Evolutionary conservation across 441 rosid genomes (phyloP).

Genomic region (Pelargonium myrrhifolium): DNA sequence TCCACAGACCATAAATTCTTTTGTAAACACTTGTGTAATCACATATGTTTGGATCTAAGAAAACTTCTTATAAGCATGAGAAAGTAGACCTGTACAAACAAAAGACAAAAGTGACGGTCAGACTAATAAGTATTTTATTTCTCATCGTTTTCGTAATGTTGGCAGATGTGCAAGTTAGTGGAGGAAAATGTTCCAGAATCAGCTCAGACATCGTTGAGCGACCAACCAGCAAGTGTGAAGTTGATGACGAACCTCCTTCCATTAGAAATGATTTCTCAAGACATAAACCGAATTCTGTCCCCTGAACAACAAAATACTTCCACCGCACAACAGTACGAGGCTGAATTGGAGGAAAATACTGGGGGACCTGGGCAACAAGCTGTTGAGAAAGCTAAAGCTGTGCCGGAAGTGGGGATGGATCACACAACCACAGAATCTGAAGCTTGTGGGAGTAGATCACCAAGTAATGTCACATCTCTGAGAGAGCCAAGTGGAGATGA

Average conservation of each 20-base stretch:
- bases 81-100: neutral
- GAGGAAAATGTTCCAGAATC: conserved; percentile 46
- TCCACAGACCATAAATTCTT: conserved; percentile 16
- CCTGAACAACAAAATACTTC: conserved; percentile 15
- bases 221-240: conserved; percentile 36
- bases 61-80: neutral
- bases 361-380: conserved; percentile 15
- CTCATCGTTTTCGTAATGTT: conserved; percentile 10
- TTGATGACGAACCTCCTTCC: conserved; percentile 45
- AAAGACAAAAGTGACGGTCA: neutral
- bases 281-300: conserved; percentile 41
- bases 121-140: conserved; percentile 4
- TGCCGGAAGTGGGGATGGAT: conserved; percentile 15
- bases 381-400: conserved; percentile 8
- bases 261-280: conserved; percentile 33
- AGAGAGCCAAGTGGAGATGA: conserved; percentile 12
- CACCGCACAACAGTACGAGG: conserved; percentile 17
- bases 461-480: conserved; percentile 4
- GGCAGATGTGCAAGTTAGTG: conserved; percentile 60
- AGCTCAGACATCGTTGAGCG: conserved; percentile 33
- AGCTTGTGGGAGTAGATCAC: neutral
- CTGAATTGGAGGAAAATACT: conserved; percentile 19
- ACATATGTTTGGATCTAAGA: neutral
- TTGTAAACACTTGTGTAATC: neutral
- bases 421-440: conserved; percentile 8